Evolutionary conservation across 768 basidiomycete genomes (phyloP), one percentile per base, ranked within the genome.

Genomic region (Mycena vulgaris): DNA sequence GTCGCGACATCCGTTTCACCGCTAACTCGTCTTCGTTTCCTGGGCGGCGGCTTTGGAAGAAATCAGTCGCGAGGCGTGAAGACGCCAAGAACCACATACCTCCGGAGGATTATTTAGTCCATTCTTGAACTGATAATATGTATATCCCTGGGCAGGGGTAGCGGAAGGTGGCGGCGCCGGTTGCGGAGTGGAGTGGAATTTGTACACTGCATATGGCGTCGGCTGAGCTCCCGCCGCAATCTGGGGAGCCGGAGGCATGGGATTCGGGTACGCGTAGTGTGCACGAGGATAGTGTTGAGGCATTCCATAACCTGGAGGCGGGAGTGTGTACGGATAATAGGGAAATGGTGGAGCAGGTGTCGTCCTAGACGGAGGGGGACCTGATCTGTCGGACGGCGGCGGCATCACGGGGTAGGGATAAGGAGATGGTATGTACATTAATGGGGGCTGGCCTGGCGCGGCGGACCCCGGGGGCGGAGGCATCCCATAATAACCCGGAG

Each of bases 401-500:
- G 69, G 64, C 51, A 52, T 55, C 49, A 40, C 48, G 23, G 71
- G 57, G 56, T 62, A 59, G 27, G 70, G 78, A 53, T 71, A 70
- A 9, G 68, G 56, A 65, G 61, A 51, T 56, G 73, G 68, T 13
- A 69, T 58, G 30, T 47, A 70, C 52, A 70, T 57, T 28, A 66
- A 39, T 30, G 63, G 63, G 40, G 69, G 64, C 30, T 65, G 69
- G 25, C 69, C 69, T 8, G 58, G 53, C 5, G 39, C 40, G 2
- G 58, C 17, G 28, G 69, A 63, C n/a, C 45, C 61, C 14, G 63
- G 11, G 5, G 62, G 74, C 9, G 75, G 77, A 17, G 80, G 75
- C 68, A 81, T 74, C n/a, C 76, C 61, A 69, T 79, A 82, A 1
- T 66, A 66, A 27, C 63, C 51, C 5, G 84, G 80, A 14, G 79